Base-by-base conservation (phyloP, 116 monocot genomes). In the Dioscorea cayenensis region DNA sequence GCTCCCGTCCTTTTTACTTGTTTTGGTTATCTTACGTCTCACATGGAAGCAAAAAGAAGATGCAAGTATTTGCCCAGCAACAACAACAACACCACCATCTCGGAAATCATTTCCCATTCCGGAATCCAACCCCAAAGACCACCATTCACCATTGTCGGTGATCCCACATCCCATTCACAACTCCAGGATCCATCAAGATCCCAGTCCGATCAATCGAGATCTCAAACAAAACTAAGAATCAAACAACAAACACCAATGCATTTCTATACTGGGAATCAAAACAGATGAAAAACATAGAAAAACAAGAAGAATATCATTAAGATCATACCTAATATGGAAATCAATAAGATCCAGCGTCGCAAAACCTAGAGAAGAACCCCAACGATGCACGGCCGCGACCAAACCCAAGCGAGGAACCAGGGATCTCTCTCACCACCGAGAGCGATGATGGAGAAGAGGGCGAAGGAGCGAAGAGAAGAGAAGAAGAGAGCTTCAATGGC, bases 1-100 rank as follows among this genome's bases (percentile, higher is more conserved):
- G 55, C 55, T 55, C 55, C 55, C 55, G 55, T 55, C 55, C 55
- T 55, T 55, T 55, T 55, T 55, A 55, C 55, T 55, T 55, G 55
- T 55, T 55, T 55, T 55, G 55, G 55, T 55, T n/a, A 55, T 55
- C 14, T 18, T 18, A 55, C 55, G 16, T 16, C n/a, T n/a, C 55
- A 55, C 10, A n/a, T 5, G 18, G 55, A 16, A 3, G 13, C 55
- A 55, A 55, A 16, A 16, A 55, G 2, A n/a, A 55, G 55, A 16
- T 16, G 16, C 55, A n/a, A 16, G 55, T 2, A 55, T 18, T 5
- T 2, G 19, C 25, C 55, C 14, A 55, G 19, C 51, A 51, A 51
- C 11, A 4, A 51, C 51, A 55, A n/a, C 55, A 11, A 55, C 52
- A 18, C n/a, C 55, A n/a, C 3, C 55, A 2, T 55, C 55, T 5